A percentile compares a stretch with the other conserved stretches of the same genome.
Evolutionary conservation across 1,284 basidiomycete genomes (phyloP).

Genomic region (Athelia sp.): DNA sequence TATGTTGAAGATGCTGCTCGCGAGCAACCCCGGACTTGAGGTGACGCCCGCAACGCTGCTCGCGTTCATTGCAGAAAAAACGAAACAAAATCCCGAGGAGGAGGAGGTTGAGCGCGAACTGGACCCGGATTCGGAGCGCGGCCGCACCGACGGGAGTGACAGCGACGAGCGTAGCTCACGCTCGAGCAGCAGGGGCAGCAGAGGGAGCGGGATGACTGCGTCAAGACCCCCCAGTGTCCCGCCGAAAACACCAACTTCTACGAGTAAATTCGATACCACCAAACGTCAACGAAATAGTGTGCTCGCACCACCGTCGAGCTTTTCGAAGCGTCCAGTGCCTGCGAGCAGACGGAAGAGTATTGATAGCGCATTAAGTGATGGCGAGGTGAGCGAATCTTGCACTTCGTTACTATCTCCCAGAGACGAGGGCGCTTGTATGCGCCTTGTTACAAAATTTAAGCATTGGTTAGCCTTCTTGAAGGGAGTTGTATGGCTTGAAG

Average conservation of each 20-base stretch:
- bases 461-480: slow-evolving; percentile 17
- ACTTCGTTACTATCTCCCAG: too few relatives aligned
- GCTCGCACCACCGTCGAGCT: slow-evolving; percentile 63
- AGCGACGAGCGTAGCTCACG: slow-evolving; percentile 35
- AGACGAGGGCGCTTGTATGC: too few relatives aligned
- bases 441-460: slow-evolving; percentile 1
- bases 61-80: slow-evolving; percentile 59
- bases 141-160: slow-evolving; percentile 31
- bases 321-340: slow-evolving; percentile 61
- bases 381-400: slow-evolving; percentile 46
- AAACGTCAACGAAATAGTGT: slow-evolving; percentile 61
- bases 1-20: slow-evolving; percentile 50
- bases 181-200: slow-evolving; percentile 54
- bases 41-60: slow-evolving; percentile 65
- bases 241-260: slow-evolving; percentile 41
- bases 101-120: slow-evolving; percentile 26
- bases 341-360: slow-evolving; percentile 61
- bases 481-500: too few relatives aligned
- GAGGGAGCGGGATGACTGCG: slow-evolving; percentile 30
- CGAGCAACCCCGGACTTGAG: slow-evolving; percentile 55
- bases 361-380: slow-evolving; percentile 59
- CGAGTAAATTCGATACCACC: slow-evolving; percentile 62
- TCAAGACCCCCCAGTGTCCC: slow-evolving; percentile 19
- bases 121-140: slow-evolving; percentile 21
- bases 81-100: slow-evolving; percentile 40